Evolutionary conservation across 2,329 filamentous ascomycete genomes (phyloP).

Genomic region (Apiospora kogelbergensis): DNA sequence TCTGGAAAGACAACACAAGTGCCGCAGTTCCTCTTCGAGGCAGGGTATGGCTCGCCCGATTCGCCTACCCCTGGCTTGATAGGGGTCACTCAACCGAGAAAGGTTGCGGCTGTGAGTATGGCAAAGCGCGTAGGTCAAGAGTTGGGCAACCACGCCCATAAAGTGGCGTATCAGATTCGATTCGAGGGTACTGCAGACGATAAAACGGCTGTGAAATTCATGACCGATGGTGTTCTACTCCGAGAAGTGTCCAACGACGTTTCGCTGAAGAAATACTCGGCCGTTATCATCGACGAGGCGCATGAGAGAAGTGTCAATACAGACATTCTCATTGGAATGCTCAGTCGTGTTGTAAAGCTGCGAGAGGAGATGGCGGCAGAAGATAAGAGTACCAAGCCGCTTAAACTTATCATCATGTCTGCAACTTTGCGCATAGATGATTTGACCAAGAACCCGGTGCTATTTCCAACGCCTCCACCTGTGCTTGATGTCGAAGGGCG

Average conservation of each 20-base stretch:
- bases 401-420: constrained; percentile 98
- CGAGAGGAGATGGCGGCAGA: constrained; percentile 73
- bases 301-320: constrained; percentile 98
- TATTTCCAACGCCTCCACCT: constrained; percentile 79
- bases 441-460: constrained; percentile 76
- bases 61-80: constrained; percentile 89
- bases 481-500: constrained; percentile 88
- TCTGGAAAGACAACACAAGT: constrained; percentile 98
- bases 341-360: constrained; percentile 87
- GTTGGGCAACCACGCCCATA: constrained; percentile 71
- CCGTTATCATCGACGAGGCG: constrained; percentile 92
- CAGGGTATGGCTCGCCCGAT: constrained; percentile 78
- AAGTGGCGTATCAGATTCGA: constrained; percentile 90
- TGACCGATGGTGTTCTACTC: constrained; percentile 96
- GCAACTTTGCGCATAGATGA: constrained; percentile 90
- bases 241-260: constrained; percentile 91
- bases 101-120: constrained; percentile 96
- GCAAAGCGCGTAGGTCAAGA: constrained; percentile 88
- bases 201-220: constrained; percentile 93
- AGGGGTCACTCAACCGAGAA: constrained; percentile 88
- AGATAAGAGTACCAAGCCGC: constrained; percentile 67
- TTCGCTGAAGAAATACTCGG: constrained; percentile 83
- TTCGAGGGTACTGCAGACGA: constrained; percentile 82
- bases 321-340: constrained; percentile 95
- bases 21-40: constrained; percentile 93